These are phyloP conservation scores for Odontarrhena argentea DNA, from an alignment of 345 rosid species.

Conservation along the genomic window DNA sequence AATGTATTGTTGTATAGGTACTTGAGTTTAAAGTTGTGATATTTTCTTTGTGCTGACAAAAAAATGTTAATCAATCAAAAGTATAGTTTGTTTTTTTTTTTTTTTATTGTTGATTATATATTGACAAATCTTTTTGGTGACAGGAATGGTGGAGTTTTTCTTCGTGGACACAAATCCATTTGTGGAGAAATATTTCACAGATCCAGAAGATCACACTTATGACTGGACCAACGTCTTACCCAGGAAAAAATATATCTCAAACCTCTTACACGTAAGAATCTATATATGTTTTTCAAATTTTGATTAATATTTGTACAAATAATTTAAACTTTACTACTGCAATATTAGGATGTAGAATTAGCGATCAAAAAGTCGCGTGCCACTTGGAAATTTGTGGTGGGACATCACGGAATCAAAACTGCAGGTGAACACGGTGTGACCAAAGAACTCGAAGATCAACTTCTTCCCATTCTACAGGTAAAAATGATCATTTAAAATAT, in stretches of 20 bases:
- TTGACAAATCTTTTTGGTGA: neutral
- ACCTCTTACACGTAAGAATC: slow-evolving; percentile 44
- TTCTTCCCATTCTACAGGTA: slow-evolving; percentile 62
- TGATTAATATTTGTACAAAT: neutral
- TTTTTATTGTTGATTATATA: too few relatives aligned
- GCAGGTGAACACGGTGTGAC: slow-evolving; percentile 63
- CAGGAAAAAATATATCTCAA: slow-evolving; percentile 41
- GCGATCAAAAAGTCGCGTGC: slow-evolving; percentile 52
- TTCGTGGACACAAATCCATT: slow-evolving; percentile 66
- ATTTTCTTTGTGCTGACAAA: too few relatives aligned
- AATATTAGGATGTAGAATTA: slow-evolving; percentile 48
- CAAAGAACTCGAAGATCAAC: slow-evolving; percentile 47
- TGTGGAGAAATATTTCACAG: slow-evolving; percentile 49
- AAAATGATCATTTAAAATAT: too few relatives aligned
- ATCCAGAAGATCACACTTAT: slow-evolving; percentile 45
- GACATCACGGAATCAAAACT: slow-evolving; percentile 67
- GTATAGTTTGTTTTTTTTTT: too few relatives aligned
- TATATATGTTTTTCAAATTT: too few relatives aligned
- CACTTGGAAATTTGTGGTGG: slow-evolving; percentile 64
- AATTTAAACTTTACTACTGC: neutral
- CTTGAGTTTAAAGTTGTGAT: too few relatives aligned
- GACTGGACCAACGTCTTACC: slow-evolving; percentile 56
- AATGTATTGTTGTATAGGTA: too few relatives aligned
- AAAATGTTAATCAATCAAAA: too few relatives aligned
- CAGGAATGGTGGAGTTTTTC: slow-evolving; percentile 57